Base-by-base conservation (phyloP, 2,329 filamentous ascomycete genomes). In the Cryphonectria naterciae region DNA sequence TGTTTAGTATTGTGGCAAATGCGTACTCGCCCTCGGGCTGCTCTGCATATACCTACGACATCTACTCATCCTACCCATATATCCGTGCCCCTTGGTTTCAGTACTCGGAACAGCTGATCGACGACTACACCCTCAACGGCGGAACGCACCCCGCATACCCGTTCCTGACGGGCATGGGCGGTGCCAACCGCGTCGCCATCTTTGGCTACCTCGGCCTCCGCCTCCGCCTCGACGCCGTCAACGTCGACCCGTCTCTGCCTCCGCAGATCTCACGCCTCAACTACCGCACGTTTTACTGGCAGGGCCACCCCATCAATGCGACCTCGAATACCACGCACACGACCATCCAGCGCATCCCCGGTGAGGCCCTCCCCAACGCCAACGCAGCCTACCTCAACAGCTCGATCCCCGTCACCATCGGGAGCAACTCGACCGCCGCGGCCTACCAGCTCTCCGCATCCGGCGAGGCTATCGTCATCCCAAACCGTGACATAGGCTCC, bases 331-430 rank as follows among this genome's bases (percentile, higher is more conserved):
- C 81, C 0, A 80, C 80, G 3, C 81, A 83, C 2, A 65, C 77
- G 0, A 76, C 75, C 0, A 77, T 72, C 15, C 60, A 64, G 56
- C 69, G 71, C 4, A 67, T 71, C 19, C 65, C 69, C 1, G 56
- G 22, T 7, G 61, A n/a, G 25, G 49, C 81, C 0, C 83, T 89
- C 1, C 76, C 83, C 0, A 86, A 83, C 1, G 89, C 88, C 10
- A 88, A 90, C 74, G 73, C 77, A 22, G 83, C 82, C 0, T 93
- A 88, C 75, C 81, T 83, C 46, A 83, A 84, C 72, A 76, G 78
- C 1, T 78, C 85, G 0, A 91, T 93, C 69, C 86, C 88, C 0
- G 84, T 93, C 28, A 85, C 86, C 6, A 81, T 91, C 19, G 88
- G 86, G 19, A 78, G 78, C 22, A 76, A 75, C 13, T 84, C 82